A percentile compares a stretch with the other conserved stretches of the same genome.
phyloP scores from a whole-genome alignment of 2,329 filamentous ascomycete species.

The Scytalidium lignicola region DNA sequence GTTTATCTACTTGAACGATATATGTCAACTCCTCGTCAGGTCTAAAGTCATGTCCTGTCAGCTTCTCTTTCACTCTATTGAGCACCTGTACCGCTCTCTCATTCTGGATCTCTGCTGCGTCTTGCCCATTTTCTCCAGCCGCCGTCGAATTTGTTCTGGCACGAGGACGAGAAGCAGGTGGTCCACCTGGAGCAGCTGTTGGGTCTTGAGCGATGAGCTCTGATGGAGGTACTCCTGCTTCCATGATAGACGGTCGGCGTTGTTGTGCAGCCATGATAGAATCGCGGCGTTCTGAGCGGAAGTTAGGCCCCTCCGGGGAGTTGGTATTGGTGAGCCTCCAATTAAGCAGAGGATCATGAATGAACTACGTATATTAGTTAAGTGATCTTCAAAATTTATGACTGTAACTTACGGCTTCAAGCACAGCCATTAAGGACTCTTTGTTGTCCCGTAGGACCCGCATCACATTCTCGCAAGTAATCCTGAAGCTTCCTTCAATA shows the following conservation, averaged over 20 bases:
- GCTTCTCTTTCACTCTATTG: slow-evolving; percentile 86
- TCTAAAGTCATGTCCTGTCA: slow-evolving; percentile 91
- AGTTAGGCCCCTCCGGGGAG: slow-evolving; percentile 61
- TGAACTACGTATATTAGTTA: slow-evolving; percentile 60
- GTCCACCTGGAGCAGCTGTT: slow-evolving; percentile 33
- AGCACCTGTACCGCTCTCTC: slow-evolving; percentile 88
- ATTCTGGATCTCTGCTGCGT: slow-evolving; percentile 77
- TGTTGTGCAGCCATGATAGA: slow-evolving; percentile 40
- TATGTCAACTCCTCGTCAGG: slow-evolving; percentile 77
- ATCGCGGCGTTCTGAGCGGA: slow-evolving; percentile 54
- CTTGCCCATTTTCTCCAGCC: slow-evolving; percentile 21
- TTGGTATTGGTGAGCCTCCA: slow-evolving; percentile 74
- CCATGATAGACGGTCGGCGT: slow-evolving; percentile 65
- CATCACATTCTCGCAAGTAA: slow-evolving; percentile 98
- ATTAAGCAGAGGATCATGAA: slow-evolving; percentile 97
- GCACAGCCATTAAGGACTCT: slow-evolving; percentile 94
- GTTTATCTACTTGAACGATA: slow-evolving; percentile 84
- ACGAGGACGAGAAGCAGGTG: slow-evolving; percentile 44
- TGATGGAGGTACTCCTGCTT: slow-evolving; percentile 54
- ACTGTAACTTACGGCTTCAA: slow-evolving; percentile 76
- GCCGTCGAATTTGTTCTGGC: slow-evolving; percentile 57
- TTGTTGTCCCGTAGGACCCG: slow-evolving; percentile 94
- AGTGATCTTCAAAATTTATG: not conserved
- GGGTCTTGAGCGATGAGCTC: slow-evolving; percentile 46
- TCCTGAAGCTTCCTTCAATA: slow-evolving; percentile 96